phyloP scores from a whole-genome alignment of 2,329 filamentous ascomycete species.

The Aureobasidium sp. region DNA sequence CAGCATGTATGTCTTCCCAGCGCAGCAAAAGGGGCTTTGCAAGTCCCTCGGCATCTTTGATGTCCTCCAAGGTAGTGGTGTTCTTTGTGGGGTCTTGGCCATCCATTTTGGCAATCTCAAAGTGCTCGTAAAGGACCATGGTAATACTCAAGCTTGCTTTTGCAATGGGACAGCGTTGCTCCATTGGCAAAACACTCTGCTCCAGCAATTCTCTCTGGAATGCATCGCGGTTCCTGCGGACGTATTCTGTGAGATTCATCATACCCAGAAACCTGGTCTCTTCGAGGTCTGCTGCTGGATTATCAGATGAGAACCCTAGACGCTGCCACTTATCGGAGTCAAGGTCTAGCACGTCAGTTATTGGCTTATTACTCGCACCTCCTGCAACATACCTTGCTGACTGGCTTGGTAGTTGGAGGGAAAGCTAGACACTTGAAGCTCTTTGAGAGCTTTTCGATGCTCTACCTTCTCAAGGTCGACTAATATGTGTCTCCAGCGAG shows the following conservation, averaged over 20 bases:
- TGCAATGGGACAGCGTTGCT: constrained; percentile 78
- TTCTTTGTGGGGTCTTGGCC: constrained; percentile 54
- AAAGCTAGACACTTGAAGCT: constrained; percentile 43
- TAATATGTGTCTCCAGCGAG: constrained; percentile 68
- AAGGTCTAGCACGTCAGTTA: constrained; percentile 47
- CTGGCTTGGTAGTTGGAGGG: neutral
- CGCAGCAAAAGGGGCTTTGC: constrained; percentile 85
- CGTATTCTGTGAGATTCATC: constrained; percentile 95
- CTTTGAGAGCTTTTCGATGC: constrained; percentile 79
- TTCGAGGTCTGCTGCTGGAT: constrained; percentile 77
- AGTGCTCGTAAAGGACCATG: constrained; percentile 85
- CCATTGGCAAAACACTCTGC: constrained; percentile 65
- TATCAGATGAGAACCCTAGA: constrained; percentile 86
- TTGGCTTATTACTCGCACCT: neutral
- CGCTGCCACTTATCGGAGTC: constrained; percentile 90
- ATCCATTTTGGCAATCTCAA: constrained; percentile 63
- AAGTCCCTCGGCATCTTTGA: constrained; percentile 53
- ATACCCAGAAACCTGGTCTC: constrained; percentile 83
- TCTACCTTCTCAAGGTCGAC: constrained; percentile 84
- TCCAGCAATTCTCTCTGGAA: constrained; percentile 90
- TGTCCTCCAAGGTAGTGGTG: constrained; percentile 35
- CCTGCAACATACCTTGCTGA: constrained; percentile 25
- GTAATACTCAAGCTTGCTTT: constrained; percentile 82
- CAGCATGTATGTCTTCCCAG: constrained; percentile 85
- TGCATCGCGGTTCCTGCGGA: constrained; percentile 81